A percentile compares a stretch with the other conserved stretches of the same genome.
Evolutionary conservation across 2,329 filamentous ascomycete species (phyloP).

Genomic region (Cercospora sp.): DNA sequence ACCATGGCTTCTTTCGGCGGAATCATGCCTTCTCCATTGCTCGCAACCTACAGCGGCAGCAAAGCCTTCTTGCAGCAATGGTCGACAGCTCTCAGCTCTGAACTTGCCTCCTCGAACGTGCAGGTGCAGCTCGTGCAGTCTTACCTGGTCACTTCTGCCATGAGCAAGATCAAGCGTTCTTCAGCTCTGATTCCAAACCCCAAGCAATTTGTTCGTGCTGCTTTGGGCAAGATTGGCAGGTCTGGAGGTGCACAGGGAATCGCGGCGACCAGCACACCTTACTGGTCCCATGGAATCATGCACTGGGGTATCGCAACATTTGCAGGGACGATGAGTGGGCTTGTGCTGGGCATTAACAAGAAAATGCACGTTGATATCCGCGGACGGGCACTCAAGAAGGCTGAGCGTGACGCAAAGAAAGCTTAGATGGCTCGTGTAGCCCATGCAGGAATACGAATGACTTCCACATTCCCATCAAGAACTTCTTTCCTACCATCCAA

Average conservation of each 20-base stretch:
- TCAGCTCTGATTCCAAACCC: conserved; percentile 78
- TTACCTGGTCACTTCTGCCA: conserved; percentile 91
- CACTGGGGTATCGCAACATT: conserved; percentile 72
- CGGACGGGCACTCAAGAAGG: conserved; percentile 78
- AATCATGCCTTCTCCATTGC: conserved; percentile 83
- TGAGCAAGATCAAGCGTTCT: conserved; percentile 89
- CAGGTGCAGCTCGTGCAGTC: conserved; percentile 89
- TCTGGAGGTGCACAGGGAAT: conserved; percentile 75
- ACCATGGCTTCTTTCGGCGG: conserved; percentile 98
- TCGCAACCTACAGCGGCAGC: conserved; percentile 95
- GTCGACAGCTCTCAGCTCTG: conserved; percentile 81
- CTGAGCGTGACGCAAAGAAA: conserved; percentile 78
- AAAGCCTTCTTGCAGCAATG: conserved; percentile 98
- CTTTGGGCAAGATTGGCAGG: conserved; percentile 76
- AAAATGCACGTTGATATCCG: conserved; percentile 81
- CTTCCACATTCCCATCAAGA: too few relatives aligned
- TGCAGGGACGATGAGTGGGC: conserved; percentile 57
- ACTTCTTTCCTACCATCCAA: background rate
- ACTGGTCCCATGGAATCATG: conserved; percentile 88
- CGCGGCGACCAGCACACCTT: conserved; percentile 83
- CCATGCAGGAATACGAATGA: background rate
- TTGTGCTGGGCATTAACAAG: conserved; percentile 62
- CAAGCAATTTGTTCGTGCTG: conserved; percentile 75
- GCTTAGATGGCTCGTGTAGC: conserved; percentile 22
- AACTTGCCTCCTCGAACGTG: conserved; percentile 77